phyloP scores from a whole-genome alignment of 805 yeast species.

The Saturnispora sanitii region DNA sequence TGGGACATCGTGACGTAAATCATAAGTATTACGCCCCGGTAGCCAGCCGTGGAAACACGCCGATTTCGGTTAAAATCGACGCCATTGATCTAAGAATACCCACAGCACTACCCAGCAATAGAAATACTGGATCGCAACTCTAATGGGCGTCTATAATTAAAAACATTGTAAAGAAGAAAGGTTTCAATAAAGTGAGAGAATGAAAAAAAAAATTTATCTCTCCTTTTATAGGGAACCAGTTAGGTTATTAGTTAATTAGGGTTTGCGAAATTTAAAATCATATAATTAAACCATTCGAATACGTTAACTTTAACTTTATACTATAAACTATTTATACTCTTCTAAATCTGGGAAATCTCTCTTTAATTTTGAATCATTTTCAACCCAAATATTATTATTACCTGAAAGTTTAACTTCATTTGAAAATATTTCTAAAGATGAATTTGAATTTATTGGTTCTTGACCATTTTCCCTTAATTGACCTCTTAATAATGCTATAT shows the following conservation, averaged over 20 bases:
- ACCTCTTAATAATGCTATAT: constrained; percentile 53
- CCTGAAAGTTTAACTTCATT: constrained; percentile 43
- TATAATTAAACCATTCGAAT: too few species aligned
- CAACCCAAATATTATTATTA: constrained; percentile 24
- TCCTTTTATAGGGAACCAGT: constrained; percentile 9
- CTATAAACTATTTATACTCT: constrained; percentile 38
- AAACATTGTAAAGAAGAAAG: constrained; percentile 23
- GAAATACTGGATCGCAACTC: constrained; percentile 55
- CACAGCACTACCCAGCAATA: constrained; percentile 67
- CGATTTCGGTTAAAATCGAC: constrained; percentile 26
- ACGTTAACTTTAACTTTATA: not conserved
- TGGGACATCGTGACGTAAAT: constrained; percentile 62
- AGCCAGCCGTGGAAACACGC: constrained; percentile 2
- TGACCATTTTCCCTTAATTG: constrained; percentile 49
- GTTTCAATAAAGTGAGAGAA: not conserved
- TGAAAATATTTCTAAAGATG: constrained; percentile 47
- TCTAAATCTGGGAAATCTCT: constrained; percentile 42
- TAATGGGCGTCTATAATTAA: constrained; percentile 71
- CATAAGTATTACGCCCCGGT: not conserved
- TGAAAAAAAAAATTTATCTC: too few species aligned
- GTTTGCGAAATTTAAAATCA: too few species aligned
- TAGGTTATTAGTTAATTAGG: constrained; percentile 1
- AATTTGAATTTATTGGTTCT: constrained; percentile 48
- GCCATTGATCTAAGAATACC: constrained; percentile 69
- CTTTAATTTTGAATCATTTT: constrained; percentile 28